These are phyloP conservation scores for Colletotrichum sp. DNA, from an alignment of 2,329 filamentous ascomycete species.

Conservation along the genomic window DNA sequence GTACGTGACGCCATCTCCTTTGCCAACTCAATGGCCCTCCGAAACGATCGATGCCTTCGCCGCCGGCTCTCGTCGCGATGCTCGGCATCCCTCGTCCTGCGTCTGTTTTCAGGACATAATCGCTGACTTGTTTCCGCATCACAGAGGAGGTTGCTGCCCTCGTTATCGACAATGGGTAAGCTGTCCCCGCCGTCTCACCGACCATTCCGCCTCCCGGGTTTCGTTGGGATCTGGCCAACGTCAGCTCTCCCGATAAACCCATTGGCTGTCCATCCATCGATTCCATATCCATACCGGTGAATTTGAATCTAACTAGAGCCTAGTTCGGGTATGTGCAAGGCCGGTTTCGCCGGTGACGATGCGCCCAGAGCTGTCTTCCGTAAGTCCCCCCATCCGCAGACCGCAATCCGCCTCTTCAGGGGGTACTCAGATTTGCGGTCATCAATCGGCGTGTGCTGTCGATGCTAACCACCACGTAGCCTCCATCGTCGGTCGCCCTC, in stretches of 20 bases:
- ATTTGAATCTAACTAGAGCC: slow-evolving; percentile 41
- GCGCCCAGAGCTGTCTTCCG: slow-evolving; percentile 99
- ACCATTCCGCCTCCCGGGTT: slow-evolving; percentile 29
- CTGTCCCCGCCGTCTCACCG: slow-evolving; percentile 46
- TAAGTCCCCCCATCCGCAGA: slow-evolving; percentile 66
- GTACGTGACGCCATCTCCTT: slow-evolving; percentile 22
- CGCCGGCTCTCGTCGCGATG: slow-evolving; percentile 8
- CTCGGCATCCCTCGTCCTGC: not conserved
- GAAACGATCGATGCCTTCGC: not conserved
- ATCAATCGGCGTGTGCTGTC: not conserved
- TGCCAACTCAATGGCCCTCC: not conserved
- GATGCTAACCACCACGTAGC: slow-evolving; percentile 62
- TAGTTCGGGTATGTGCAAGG: slow-evolving; percentile 99
- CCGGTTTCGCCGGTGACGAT: slow-evolving; percentile 99
- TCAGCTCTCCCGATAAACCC: slow-evolving; percentile 9
- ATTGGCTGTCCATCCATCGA: slow-evolving; percentile 12
- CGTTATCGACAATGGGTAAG: slow-evolving; percentile 99
- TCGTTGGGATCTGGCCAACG: not conserved
- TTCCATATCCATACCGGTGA: not conserved
- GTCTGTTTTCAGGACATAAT: slow-evolving; percentile 12
- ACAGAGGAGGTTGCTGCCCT: slow-evolving; percentile 99
- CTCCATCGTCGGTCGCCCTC: slow-evolving; percentile 99
- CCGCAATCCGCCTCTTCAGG: slow-evolving; percentile 5
- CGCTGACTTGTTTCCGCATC: slow-evolving; percentile 50
- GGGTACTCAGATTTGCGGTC: not conserved